Base-by-base conservation (phyloP, 768 basidiomycete genomes). In the Botryobasidium botryosum region DNA sequence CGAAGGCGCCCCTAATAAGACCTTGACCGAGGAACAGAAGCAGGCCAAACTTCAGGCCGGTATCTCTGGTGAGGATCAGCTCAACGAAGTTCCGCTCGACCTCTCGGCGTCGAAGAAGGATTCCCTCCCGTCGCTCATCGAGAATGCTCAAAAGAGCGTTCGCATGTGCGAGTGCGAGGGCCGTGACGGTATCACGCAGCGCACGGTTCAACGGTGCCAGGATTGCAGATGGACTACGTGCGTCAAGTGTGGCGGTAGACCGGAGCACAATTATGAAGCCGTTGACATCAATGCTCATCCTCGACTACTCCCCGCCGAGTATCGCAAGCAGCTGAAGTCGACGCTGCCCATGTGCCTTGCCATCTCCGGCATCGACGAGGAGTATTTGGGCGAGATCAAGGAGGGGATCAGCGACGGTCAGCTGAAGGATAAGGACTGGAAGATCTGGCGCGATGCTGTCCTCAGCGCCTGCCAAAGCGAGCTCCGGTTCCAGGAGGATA, bases 81-180 rank as follows among this genome's bases (percentile, higher is more conserved):
- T 94, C 26, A 52, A 63, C 6, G 64, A 69, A 49, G 66, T 71
- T 45, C 70, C 78, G 0, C 66, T 94, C 24, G 77, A 91, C 51
- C 65, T 94, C 21, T 71, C 79, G 2, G 62, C 66, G 6, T 68
- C 68, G 20, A 66, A 66, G 32, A 57, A 57, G 4, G 52, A 58
- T 17, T 59, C 74, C 1, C 62, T 85, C 47, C 35, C 58, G 6
- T 65, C 71, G 23, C 64, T 92, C 17, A 68, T 92, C 28, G 57
- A 58, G 7, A 64, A 71, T 18, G 88, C 90, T 0, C 59, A 72
- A 45, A 67, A 67, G 48, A 88, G 82, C 51, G 68, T 75, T 13
- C 74, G 91, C 23, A 72, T 88, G 24, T 96, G 91, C 57, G 62
- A 70, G n/a, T 96, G 91, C 56, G 91, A 96, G 61, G 91, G 90